These are phyloP conservation scores for Fusarium pseudocircinatum DNA, from an alignment of 2,329 filamentous ascomycete genomes.

Conservation along the genomic window DNA sequence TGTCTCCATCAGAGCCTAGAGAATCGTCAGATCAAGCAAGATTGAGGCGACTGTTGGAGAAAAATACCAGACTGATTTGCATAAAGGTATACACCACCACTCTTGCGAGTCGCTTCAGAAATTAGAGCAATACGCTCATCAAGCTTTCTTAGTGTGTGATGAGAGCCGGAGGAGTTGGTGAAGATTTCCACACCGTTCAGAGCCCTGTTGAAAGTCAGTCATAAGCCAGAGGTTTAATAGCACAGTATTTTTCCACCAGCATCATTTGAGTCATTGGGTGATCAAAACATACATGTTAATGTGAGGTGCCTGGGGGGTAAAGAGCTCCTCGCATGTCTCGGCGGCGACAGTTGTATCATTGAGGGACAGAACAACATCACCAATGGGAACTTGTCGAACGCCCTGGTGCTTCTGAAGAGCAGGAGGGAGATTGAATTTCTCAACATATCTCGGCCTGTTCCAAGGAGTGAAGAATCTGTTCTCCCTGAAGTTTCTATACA, in stretches of 20 bases:
- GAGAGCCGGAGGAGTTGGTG: constrained; percentile 64
- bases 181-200: constrained; percentile 75
- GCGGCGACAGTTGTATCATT: constrained; percentile 52
- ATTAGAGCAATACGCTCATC: constrained; percentile 72
- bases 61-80: constrained; percentile 46
- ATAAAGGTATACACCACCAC: constrained; percentile 65
- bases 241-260: background rate
- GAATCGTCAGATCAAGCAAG: background rate
- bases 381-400: constrained; percentile 51
- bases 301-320: constrained; percentile 34
- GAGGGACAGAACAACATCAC: constrained; percentile 52
- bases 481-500: constrained; percentile 48
- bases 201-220: background rate
- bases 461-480: constrained; percentile 54
- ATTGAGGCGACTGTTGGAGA: rapidly evolving
- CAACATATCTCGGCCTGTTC: constrained; percentile 47
- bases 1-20: constrained; percentile 63
- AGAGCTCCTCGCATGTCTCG: constrained; percentile 54
- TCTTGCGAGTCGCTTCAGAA: constrained; percentile 70
- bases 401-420: constrained; percentile 63
- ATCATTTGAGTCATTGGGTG: background rate
- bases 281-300: constrained; percentile 17
- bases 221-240: background rate
- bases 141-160: constrained; percentile 71
- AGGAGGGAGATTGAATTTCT: constrained; percentile 58